Evolutionary conservation across 1,139 yeast species (phyloP), one percentile per base, ranked within the genome.

Genomic region (Spencermartinsiella ligniputridi): DNA sequence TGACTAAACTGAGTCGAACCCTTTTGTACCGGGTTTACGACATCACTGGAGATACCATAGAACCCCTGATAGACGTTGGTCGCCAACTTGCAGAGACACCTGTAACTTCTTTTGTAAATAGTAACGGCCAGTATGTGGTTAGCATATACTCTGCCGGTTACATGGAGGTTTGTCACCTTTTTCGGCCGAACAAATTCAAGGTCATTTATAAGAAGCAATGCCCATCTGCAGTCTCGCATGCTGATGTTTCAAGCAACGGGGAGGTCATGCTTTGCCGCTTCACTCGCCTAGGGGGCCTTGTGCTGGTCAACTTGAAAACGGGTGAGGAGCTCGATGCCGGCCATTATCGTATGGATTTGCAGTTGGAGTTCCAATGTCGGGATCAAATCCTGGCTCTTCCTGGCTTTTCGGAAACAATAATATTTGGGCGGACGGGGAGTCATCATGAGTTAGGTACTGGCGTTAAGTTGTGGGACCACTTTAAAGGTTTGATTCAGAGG

Each of bases 311-410:
- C 37, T 47, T 57, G 4, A 42, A 45, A 11, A 55, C 62, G 1
- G 51, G 52, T 2, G 56, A 51, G 19, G 63, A 58, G 34, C 51
- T 60, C 20, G 66, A 62, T 36, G 49, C 62, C 22, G 63, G 63
- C 2, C 66, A 62, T 43, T 62, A 62, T 47, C 44, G 65, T 19
- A 51, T 62, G 21, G 66, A 61, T 34, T 50, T 62, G 3, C 39
- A 49, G 20, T 50, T 61, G 50, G 37, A 45, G 9, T 39, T 58
- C 11, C 53, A 54, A 33, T 51, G 43, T 13, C 38, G 52, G 8
- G 62, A 56, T 35, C 51, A 51, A 37, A 60, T 58, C 11, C 48
- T 61, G 34, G 43, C 53, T 9, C 44, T 61, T 21, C 49, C 53
- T 18, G 61, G 61, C 3, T 52, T 54, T 50, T 54, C 52, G 18